Conservation (phyloP, 805 yeast species). For the Barnettozyma californica region DNA sequence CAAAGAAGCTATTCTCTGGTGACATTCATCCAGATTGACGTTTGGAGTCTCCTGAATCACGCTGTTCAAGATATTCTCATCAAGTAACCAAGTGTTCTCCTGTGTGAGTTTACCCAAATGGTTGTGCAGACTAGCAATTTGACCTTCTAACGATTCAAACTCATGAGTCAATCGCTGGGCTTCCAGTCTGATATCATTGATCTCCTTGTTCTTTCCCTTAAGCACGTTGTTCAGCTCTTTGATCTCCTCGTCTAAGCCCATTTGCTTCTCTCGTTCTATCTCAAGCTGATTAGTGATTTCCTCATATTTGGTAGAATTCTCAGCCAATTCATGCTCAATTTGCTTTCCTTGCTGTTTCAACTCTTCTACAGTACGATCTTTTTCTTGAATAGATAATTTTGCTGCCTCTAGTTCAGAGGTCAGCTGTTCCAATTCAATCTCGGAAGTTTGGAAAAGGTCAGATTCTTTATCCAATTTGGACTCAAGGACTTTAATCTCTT, state of each 20-base stretch:
- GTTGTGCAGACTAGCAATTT: constrained; percentile 31
- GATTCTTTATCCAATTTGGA: constrained; percentile 39
- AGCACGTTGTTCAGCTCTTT: constrained; percentile 48
- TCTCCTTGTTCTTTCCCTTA: constrained; percentile 34
- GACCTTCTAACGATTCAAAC: constrained; percentile 41
- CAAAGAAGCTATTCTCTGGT: constrained; percentile 50
- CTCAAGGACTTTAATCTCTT: constrained; percentile 33
- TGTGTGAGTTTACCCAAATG: constrained; percentile 42
- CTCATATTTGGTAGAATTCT: constrained; percentile 25
- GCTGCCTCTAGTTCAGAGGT: constrained; percentile 47
- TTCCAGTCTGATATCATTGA: constrained; percentile 44
- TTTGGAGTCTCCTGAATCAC: constrained; percentile 59
- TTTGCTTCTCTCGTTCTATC: constrained; percentile 44
- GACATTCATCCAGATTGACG: constrained; percentile 57
- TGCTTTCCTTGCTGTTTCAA: constrained; percentile 25
- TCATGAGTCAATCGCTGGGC: constrained; percentile 52
- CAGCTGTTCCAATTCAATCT: constrained; percentile 67
- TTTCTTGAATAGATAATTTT: constrained; percentile 36
- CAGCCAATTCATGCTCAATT: constrained; percentile 25
- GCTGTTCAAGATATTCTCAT: constrained; percentile 48
- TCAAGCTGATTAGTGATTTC: constrained; percentile 22
- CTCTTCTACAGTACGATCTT: constrained; percentile 31
- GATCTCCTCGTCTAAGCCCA: constrained; percentile 75
- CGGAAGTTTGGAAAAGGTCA: constrained; percentile 54
- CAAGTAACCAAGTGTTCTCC: constrained; percentile 70